These are phyloP conservation scores for Chaetoceros tenuissimus DNA, from an alignment of 108 stramenopile genomes.

Conservation along the genomic window DNA sequence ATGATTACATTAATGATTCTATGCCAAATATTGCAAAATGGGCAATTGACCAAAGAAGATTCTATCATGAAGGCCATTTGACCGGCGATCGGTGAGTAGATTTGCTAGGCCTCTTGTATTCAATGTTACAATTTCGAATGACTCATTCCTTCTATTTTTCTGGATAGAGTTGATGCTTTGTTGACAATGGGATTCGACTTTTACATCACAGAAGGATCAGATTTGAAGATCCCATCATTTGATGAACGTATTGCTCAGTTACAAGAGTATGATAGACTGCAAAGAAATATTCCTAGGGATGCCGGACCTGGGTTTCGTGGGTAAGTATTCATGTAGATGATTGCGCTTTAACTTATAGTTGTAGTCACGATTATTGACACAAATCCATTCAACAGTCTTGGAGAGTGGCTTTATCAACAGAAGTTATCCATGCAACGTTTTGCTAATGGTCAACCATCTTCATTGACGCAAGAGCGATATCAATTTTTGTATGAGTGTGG, in stretches of 20 bases:
- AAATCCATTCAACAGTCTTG: background rate
- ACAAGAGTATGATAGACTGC: background rate
- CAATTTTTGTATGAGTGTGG: background rate
- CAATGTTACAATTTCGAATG: no score
- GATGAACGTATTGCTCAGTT: background rate
- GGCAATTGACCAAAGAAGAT: background rate
- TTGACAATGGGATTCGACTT: background rate
- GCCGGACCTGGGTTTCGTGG: background rate
- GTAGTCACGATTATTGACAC: background rate
- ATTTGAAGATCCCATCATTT: background rate
- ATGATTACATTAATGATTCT: background rate
- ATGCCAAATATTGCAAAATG: background rate
- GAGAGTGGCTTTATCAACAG: background rate
- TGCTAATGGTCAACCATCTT: background rate
- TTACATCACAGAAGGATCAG: background rate
- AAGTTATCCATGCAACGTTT: background rate
- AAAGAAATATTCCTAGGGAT: background rate
- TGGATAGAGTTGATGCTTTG: background rate
- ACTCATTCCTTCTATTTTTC: no score
- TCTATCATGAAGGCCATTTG: background rate
- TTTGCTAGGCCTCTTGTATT: no score
- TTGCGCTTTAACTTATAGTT: background rate
- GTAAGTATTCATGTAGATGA: no score
- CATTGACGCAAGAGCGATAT: background rate
- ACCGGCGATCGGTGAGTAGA: no score